Conservation (phyloP, 371 early-diverging fungal genomes). For the Lichtheimia hyalospora region DNA sequence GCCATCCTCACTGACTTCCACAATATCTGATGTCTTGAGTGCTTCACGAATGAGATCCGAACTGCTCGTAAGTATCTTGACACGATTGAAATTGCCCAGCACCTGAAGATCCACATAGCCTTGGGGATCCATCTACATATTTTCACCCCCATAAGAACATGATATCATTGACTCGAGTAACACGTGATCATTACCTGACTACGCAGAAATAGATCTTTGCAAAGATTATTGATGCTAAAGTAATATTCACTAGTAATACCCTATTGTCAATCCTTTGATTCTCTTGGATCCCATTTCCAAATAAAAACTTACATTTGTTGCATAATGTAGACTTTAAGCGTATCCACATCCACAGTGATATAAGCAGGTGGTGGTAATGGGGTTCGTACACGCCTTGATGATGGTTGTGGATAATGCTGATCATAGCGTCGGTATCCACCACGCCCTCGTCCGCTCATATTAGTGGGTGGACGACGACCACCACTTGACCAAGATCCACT, state of each 20-base stretch:
- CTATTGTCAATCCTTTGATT: background rate
- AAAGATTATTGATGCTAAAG: conserved; percentile 93
- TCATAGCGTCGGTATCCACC: conserved; percentile 6
- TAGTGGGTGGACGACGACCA: no score
- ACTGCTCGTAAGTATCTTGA: conserved; percentile 71
- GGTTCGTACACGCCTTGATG: no score
- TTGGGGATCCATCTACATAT: conserved; percentile 75
- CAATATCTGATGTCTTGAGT: conserved; percentile 50
- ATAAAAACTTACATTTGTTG: conserved; percentile 44
- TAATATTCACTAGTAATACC: conserved; percentile 69
- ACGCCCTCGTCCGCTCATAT: no score
- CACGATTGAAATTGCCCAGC: conserved; percentile 84
- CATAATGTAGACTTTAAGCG: conserved; percentile 56
- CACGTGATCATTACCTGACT: conserved; percentile 26
- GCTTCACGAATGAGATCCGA: conserved; percentile 60
- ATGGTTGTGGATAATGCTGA: background rate
- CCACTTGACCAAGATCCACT: no score
- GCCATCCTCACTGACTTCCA: conserved; percentile 44
- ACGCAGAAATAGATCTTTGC: conserved; percentile 91
- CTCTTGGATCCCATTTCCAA: background rate
- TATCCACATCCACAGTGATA: conserved; percentile 35
- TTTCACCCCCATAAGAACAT: background rate
- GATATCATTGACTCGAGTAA: background rate
- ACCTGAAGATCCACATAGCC: conserved; percentile 78
- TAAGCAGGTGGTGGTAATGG: conserved; percentile 26